Evolutionary conservation across 2,329 filamentous ascomycete species (phyloP), one percentile per base, ranked within the genome.

Genomic region (Fusarium marasasianum): DNA sequence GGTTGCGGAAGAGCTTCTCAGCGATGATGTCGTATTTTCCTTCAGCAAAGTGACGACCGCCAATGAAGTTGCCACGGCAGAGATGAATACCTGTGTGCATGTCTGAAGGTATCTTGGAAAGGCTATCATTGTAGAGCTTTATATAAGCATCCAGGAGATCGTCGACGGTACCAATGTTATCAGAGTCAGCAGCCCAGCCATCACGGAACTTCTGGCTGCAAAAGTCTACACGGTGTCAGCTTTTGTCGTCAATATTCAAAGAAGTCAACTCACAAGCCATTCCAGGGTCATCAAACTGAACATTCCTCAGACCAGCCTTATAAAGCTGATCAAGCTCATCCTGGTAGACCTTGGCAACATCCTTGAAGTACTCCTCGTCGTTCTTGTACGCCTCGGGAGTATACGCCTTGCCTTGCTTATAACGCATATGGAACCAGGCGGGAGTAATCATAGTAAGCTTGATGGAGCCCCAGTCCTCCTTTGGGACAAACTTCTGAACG

Each of bases 41-140:
- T 78, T 91, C 89, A 59, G 89, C 89, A 77, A 93, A 92, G 82
- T 92, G 89, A 35, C 90, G 87, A 26, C 88, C 89, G 62, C 89
- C 88, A 72, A 91, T 89, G 81, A 92, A 92, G 83, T 92, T 93
- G 55, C 88, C 88, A 14, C 88, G 88, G 86, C 93, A 95, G 58
- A 95, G 85, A 79, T 95, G 93, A 22, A 95, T 91, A 51, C 93
- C 93, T 6, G 93, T 87, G 81, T 94, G 92, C 86, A 95, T 89
- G 79, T 95, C 92, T 5, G 85, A 80, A 0, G 92, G 92, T 1
- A 90, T 84, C 76, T 89, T 88, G 77, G 86, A 84, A 78, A 94
- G 86, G 77, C 87, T 90, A 81, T 93, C 91, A 80, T 95, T 95
- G 86, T 95, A 95, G 74, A 94, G 89, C 70, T 88, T 86, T 80